Base-by-base conservation (phyloP, 2,329 filamentous ascomycete genomes). In the Neoscytalidium dimidiatum region DNA sequence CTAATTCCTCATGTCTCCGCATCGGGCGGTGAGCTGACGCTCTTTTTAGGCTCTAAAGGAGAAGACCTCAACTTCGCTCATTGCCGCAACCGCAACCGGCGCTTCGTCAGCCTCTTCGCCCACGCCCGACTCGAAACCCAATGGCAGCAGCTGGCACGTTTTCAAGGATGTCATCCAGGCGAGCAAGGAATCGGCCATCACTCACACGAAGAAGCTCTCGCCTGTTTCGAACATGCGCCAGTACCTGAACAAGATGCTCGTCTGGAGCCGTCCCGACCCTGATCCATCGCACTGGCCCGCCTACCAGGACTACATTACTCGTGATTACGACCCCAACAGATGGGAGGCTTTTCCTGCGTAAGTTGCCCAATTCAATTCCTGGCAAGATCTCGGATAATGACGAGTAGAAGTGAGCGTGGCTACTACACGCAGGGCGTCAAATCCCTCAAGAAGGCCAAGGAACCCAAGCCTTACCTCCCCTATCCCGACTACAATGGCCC, bases 401-500 rank as follows among this genome's bases (percentile, higher is more conserved):
- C 31, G 14, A n/a, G 5, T 26, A 26, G 11, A 9, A 63, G 52
- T 35, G 48, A 66, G 46, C 41, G 31, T 17, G 60, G 60, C 5
- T 62, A 19, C 28, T 69, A 28, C 23, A 63, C 29, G 38, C 41
- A 46, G 4, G 48, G 38, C 53, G 41, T 35, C 14, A 41, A 52
- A 41, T 61, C 48, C 6, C 53, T 60, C 29, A 57, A 57, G 38
- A 58, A 64, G 26, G 64, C 74, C 53, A 62, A 68, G 33, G 62
- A 81, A 57, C 84, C 87, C 0, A 80, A 85, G 63, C 80, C 84
- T 21, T 92, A 91, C 76, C 83, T 88, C 65, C 91, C 91, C 0
- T 93, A 92, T 68, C 90, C 90, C 0, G 79, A 85, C 17, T 92
- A 92, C 78, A 90, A 91, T 71, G 84, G 83, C 58, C 78, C 80